These are phyloP conservation scores for Agrocybe pediades DNA, from an alignment of 768 basidiomycete genomes.

Conservation along the genomic window DNA sequence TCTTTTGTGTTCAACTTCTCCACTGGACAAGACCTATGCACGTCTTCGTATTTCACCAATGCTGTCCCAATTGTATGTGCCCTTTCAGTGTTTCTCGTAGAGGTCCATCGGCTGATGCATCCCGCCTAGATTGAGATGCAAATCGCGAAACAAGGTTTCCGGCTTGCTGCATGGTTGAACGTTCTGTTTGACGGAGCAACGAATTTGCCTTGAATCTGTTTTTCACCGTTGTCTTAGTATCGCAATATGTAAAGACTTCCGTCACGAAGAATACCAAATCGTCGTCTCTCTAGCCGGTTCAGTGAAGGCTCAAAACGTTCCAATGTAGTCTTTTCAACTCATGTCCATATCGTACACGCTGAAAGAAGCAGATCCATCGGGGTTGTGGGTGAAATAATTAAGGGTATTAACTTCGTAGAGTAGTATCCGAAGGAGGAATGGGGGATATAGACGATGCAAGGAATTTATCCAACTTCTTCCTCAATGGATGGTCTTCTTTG, in stretches of 20 bases:
- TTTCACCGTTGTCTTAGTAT: background rate
- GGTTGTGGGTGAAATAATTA: no score
- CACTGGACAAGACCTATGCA: slow-evolving; percentile 43
- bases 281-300: no score
- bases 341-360: background rate
- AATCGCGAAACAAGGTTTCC: slow-evolving; percentile 48
- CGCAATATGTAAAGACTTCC: no score
- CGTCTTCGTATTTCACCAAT: slow-evolving; percentile 15
- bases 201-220: slow-evolving; percentile 31
- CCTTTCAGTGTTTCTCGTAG: background rate
- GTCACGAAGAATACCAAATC: no score
- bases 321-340: no score
- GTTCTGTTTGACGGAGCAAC: slow-evolving; percentile 45
- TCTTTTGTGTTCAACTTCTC: slow-evolving; percentile 44
- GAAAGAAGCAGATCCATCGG: no score
- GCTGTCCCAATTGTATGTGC: slow-evolving; percentile 7
- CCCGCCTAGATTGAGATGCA: slow-evolving; percentile 41
- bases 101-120: background rate
- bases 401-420: background rate
- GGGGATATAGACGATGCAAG: slow-evolving; percentile 18
- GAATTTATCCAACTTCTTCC: slow-evolving; percentile 68
- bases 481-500: slow-evolving; percentile 63
- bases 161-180: slow-evolving; percentile 52
- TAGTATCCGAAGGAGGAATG: slow-evolving; percentile 3
- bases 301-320: no score